A percentile compares a stretch with the other conserved stretches of the same genome.
Evolutionary conservation across 805 yeast species (phyloP).

Genomic region (Saturnispora mendoncae): DNA sequence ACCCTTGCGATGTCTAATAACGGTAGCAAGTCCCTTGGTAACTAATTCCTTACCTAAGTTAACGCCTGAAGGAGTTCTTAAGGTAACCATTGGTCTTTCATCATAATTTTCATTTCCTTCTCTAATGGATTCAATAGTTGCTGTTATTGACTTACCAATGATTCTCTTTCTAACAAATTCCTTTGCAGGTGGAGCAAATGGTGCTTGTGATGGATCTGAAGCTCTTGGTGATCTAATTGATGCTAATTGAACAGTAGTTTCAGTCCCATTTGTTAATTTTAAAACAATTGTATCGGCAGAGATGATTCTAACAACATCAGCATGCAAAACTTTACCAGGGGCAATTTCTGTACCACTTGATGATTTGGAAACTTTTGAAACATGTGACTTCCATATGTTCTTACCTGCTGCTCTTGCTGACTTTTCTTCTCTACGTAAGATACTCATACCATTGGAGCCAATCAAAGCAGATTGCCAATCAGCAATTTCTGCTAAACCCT

Average conservation of each 20-base stretch:
- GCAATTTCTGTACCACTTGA: constrained; percentile 25
- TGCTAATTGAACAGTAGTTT: constrained; percentile 62
- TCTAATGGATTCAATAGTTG: constrained; percentile 57
- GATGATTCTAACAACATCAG: constrained; percentile 50
- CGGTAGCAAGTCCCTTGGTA: constrained; percentile 64
- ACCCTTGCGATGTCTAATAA: constrained; percentile 66
- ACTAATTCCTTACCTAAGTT: constrained; percentile 59
- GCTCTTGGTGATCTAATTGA: constrained; percentile 69
- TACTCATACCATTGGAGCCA: constrained; percentile 56
- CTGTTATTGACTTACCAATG: constrained; percentile 62
- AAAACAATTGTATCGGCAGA: constrained; percentile 61
- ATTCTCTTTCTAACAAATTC: constrained; percentile 62
- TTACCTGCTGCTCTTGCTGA: constrained; percentile 47
- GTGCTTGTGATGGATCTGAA: constrained; percentile 45
- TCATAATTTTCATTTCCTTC: constrained; percentile 53
- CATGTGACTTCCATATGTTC: constrained; percentile 44
- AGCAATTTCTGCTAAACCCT: constrained; percentile 65
- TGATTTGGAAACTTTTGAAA: constrained; percentile 16
- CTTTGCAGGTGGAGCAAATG: constrained; percentile 55
- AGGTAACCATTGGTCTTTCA: constrained; percentile 55
- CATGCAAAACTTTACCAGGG: constrained; percentile 44
- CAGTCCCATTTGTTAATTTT: constrained; percentile 41
- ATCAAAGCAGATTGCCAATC: constrained; percentile 72
- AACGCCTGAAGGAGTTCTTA: constrained; percentile 39
- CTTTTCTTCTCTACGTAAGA: constrained; percentile 56